Evolutionary conservation across 768 basidiomycete species (phyloP), one percentile per base, ranked within the genome.

Genomic region (Kwoniella mangroviensis): DNA sequence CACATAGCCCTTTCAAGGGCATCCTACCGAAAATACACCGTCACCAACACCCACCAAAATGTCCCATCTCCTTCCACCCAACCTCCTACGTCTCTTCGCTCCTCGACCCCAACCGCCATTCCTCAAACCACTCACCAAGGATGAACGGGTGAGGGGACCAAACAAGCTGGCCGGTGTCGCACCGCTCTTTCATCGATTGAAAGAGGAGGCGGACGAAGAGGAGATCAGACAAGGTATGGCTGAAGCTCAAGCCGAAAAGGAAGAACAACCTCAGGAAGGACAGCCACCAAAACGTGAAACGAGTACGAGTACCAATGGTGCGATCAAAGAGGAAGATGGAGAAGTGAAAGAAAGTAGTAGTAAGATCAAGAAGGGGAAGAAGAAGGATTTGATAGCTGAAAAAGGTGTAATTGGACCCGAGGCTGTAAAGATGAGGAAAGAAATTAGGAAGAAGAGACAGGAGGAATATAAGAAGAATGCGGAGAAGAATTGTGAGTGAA

Each of bases 21-120:
- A 5, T 28, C 19, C 60, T 42, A 17, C 19, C 60, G 42, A n/a
- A 17, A 12, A 17, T 24, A 42, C 15, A 40, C 22, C 11, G 22
- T 19, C 21, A 49, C 45, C 12, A 42, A 52, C 7, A 34, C 42
- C n/a, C 19, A 0, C 58, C 60, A 68, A n/a, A 19, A 80, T 80
- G 79, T 78, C 79, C 4, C 61, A 77, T 41, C 74, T 80, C 19
- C 88, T 99, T 24, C 96, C 96, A 3, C 94, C 94, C 3, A 97
- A 98, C 84, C 88, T 99, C 63, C 90, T 98, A 83, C 94, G 96
- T 82, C 90, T 98, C 74, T 99, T 98, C 83, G 91, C 93, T 0
- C 94, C 97, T 4, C 89, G 97, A 7, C 93, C 96, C 1, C 92
- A 91, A 2, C 87, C 98, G 3, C 91, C 91, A 0, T 98, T 94